Evolutionary conservation across 768 basidiomycete species (phyloP).

Genomic region (Piloderma croceum): DNA sequence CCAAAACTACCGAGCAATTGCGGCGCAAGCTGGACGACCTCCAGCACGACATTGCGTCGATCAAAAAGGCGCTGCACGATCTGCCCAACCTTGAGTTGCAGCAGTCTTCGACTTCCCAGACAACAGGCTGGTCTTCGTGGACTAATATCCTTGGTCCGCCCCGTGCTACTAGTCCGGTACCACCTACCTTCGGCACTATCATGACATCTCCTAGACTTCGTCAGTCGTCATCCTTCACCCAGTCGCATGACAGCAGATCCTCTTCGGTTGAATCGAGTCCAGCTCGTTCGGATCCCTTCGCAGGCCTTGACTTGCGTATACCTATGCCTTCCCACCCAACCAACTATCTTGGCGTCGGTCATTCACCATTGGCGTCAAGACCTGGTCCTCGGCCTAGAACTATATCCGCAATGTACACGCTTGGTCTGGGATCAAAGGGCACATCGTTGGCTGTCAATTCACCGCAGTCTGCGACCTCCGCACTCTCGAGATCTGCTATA

Average conservation of each 20-base stretch:
- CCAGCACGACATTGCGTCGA: constrained; percentile 66
- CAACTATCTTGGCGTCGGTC: constrained; percentile 2
- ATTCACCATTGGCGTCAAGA: constrained; percentile 9
- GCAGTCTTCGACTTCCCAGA: constrained; percentile 6
- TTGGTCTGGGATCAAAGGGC: constrained; percentile 49
- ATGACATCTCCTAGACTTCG: constrained; percentile 60
- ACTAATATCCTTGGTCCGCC: constrained; percentile 46
- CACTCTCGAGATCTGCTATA: too few relatives aligned
- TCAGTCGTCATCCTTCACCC: constrained; percentile 40
- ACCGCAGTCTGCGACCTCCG: too few relatives aligned
- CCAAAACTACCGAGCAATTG: constrained; percentile 44
- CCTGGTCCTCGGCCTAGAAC: constrained; percentile 38
- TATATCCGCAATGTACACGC: constrained; percentile 57
- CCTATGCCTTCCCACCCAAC: constrained; percentile 48
- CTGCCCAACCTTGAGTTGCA: constrained; percentile 19
- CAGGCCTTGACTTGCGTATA: constrained; percentile 45
- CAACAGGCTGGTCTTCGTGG: constrained; percentile 42
- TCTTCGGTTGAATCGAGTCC: constrained; percentile 10
- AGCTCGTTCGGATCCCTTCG: constrained; percentile 34
- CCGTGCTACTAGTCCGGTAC: constrained; percentile 36
- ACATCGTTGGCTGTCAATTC: too few relatives aligned
- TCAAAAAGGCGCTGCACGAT: constrained; percentile 58
- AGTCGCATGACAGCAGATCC: constrained; percentile 18
- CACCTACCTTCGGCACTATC: constrained; percentile 57
- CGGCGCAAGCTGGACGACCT: constrained; percentile 62